Percentiles rank a stretch among this genome's conserved stretches.
Conservation (phyloP, 805 yeast species). For the Hanseniaspora mollemarum region DNA sequence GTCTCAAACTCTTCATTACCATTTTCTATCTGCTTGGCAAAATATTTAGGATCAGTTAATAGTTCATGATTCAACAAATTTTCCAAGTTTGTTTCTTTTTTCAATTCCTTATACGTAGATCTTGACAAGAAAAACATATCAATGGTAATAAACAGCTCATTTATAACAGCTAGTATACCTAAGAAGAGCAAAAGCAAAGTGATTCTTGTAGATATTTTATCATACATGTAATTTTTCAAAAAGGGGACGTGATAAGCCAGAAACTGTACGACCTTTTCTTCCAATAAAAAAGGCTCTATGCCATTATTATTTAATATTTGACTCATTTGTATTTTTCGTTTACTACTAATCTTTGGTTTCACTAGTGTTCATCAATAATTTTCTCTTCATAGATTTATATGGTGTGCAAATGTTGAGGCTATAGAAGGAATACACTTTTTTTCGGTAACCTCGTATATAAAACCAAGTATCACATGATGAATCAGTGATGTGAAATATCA, state of each 20-base stretch:
- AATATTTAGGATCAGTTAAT: slow-evolving; percentile 27
- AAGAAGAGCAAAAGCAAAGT: slow-evolving; percentile 26
- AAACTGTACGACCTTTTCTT: not conserved
- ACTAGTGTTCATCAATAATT: too few relatives aligned
- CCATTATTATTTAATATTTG: not conserved
- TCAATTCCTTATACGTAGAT: slow-evolving; percentile 28
- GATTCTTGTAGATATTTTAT: slow-evolving; percentile 28
- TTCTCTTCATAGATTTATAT: too few relatives aligned
- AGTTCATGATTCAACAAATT: slow-evolving; percentile 25
- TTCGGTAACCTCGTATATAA: too few relatives aligned
- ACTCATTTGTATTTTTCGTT: too few relatives aligned
- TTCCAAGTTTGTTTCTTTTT: slow-evolving; percentile 26
- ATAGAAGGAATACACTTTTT: too few relatives aligned
- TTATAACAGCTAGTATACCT: slow-evolving; percentile 28
- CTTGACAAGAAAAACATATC: slow-evolving; percentile 29
- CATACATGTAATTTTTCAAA: slow-evolving; percentile 22
- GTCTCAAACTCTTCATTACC: slow-evolving; percentile 30
- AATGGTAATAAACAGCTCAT: slow-evolving; percentile 28
- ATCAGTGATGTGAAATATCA: too few relatives aligned
- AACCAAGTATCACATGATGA: too few relatives aligned
- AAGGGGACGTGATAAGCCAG: slow-evolving; percentile 9
- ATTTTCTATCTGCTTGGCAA: slow-evolving; percentile 27
- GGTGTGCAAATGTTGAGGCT: too few relatives aligned
- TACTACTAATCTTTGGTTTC: too few relatives aligned
- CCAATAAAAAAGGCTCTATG: not conserved